Base-by-base conservation (phyloP, 2,329 filamentous ascomycete species). In the Aspergillus quadrilineatus region DNA sequence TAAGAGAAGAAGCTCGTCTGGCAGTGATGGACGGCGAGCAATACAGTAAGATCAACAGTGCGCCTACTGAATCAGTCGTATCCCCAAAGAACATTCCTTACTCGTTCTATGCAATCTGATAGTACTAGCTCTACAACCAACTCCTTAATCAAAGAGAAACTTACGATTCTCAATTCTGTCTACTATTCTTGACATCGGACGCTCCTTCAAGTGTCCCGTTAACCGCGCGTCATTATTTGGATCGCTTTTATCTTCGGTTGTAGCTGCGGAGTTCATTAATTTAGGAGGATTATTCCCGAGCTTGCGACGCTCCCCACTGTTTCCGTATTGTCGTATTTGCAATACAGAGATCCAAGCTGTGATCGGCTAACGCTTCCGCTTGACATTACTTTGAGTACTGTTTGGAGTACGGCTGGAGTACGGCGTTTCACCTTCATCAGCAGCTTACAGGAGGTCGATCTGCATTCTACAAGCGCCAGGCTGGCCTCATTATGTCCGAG, bases 281-380 rank as follows among this genome's bases (percentile, higher is more conserved):
- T 30, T 45, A 6, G 4, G 4, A 39, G 15, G 37, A 26, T 17
- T 30, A 45, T 30, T 34, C 41, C 50, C 6, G 41, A 46, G 50
- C 50, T 53, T 53, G 50, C 50, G 50, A 53, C 50, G 50, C 50
- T 45, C 50, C 41, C 50, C 50, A 53, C 50, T 30, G 10, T 42
- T 6, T 43, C 48, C 28, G 9, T 43, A 15, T 4, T 1, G 26
- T 28, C 6, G 48, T 50, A 50, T 50, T 50, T 50, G n/a, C 48
- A 50, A 50, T 50, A 50, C 48, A 8, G 15, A 2, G 7, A 9
- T 32, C 6, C 29, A 26, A 41, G 48, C 36, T 50, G 48, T 43
- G 28, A 47, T 15, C 36, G 36, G 36, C 36, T 9, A 28, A 44
- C 26, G 26, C 26, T 28, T 5, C 26, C 26, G 26, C 26, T 28